phyloP scores from a whole-genome alignment of 2,329 filamentous ascomycete species.

The Zasmidium cellare region DNA sequence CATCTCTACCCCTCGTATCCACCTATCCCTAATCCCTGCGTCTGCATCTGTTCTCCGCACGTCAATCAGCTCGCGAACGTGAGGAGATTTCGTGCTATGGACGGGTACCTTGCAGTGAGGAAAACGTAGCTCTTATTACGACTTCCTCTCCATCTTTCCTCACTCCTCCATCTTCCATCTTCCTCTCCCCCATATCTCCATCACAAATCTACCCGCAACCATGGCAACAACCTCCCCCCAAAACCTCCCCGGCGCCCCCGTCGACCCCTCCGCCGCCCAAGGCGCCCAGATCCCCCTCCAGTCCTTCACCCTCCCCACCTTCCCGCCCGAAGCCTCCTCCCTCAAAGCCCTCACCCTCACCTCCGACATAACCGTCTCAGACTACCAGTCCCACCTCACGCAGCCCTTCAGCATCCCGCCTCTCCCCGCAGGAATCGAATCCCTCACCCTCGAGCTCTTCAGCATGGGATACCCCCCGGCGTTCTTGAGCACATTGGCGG shows the following conservation, averaged over 20 bases:
- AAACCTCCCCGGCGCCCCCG: background rate
- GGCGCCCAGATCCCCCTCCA: slow-evolving; percentile 50
- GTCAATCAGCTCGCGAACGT: no score
- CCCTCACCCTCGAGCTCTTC: slow-evolving; percentile 51
- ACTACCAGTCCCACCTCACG: slow-evolving; percentile 43
- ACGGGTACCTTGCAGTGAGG: background rate
- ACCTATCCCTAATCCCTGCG: background rate
- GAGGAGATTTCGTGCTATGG: background rate
- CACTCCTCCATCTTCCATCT: slow-evolving; percentile 1
- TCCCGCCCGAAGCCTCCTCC: slow-evolving; percentile 45
- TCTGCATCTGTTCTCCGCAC: background rate
- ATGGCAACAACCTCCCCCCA: slow-evolving; percentile 8
- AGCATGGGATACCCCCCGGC: slow-evolving; percentile 47
- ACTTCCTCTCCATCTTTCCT: background rate
- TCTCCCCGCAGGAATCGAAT: slow-evolving; percentile 43
- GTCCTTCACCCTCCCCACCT: slow-evolving; percentile 46
- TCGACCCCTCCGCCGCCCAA: slow-evolving; percentile 31
- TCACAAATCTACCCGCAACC: background rate
- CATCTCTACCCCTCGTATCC: background rate
- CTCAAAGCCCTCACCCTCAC: slow-evolving; percentile 50
- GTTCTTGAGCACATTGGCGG: slow-evolving; percentile 43
- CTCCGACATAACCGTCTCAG: slow-evolving; percentile 49
- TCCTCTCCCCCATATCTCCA: slow-evolving; percentile 1
- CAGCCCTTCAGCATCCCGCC: slow-evolving; percentile 38
- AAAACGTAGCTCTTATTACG: background rate